Base-by-base conservation (phyloP, 495 filamentous ascomycete species). In the Penicillium bialowiezense region DNA sequence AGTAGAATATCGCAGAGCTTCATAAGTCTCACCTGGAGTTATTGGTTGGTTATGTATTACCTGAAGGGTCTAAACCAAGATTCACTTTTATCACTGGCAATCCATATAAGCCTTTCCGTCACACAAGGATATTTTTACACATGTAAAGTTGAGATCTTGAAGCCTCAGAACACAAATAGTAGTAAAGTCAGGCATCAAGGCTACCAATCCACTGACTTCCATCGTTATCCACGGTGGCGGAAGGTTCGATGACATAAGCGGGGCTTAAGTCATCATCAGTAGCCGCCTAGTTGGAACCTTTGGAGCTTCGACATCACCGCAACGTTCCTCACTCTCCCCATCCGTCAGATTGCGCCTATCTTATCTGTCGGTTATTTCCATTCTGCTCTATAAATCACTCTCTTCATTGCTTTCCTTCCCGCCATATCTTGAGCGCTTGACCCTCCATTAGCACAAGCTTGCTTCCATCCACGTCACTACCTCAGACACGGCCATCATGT, bases 201-300 rank as follows among this genome's bases (percentile, higher is more conserved):
- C 54, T n/a, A 38, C 21, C 23, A 18, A 62, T 64, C 68, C 62
- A 70, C 62, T 50, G 56, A 64, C 46, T 73, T 73, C 70, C 69
- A 72, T 73, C 23, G 35, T 47, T 60, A 51, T 73, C 72, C 67
- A 63, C 55, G 56, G 63, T 63, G 63, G 63, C 60, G 64, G 61
- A 48, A 40, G 33, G 12, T 26, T 24, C 29, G 51, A 44, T 56
- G 62, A 60, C 55, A 57, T 65, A 62, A 60, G 41, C 39, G 7
- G 44, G 44, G 70, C 67, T 73, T 71, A 72, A 58, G 64, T 73
- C 68, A 73, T 65, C 68, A 46, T 47, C 46, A 51, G 71, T 70
- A 66, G 72, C 71, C 64, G 23, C 23, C n/a, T n/a, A n/a, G n/a
- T n/a, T n/a, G 23, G 23, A 8, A 26, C 3, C 23, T 8, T 26